phyloP scores from a whole-genome alignment of 306 rosid genomes.

The Dalbergia cultrata region DNA sequence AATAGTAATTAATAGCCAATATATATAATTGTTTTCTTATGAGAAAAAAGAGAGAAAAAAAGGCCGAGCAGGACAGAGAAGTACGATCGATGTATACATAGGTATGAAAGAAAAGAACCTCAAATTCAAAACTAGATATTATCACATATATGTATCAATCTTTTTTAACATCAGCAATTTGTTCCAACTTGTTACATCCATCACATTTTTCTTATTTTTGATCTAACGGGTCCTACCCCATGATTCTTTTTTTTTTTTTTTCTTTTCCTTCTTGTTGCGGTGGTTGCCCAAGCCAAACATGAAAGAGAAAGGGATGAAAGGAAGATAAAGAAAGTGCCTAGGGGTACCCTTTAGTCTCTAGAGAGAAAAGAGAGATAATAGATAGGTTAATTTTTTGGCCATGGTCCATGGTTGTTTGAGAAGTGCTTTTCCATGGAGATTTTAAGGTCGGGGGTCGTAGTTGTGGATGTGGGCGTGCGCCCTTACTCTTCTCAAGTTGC shows the following conservation, averaged over 20 bases:
- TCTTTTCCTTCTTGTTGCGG: slow-evolving; percentile 54
- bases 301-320: slow-evolving; percentile 55
- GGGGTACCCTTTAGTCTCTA: background rate
- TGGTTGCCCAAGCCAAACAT: slow-evolving; percentile 68
- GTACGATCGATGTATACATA: slow-evolving; percentile 18
- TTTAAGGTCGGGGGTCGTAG: slow-evolving; percentile 85
- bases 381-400: slow-evolving; percentile 42
- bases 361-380: background rate
- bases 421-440: slow-evolving; percentile 69
- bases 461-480: slow-evolving; percentile 77
- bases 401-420: slow-evolving; percentile 74
- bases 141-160: background rate
- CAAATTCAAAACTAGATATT: background rate
- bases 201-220: slow-evolving; percentile 57
- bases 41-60: background rate
- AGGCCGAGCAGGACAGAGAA: slow-evolving; percentile 5
- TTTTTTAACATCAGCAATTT: slow-evolving; percentile 23
- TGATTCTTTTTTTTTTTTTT: slow-evolving; percentile 30
- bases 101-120: background rate
- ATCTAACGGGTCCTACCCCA: slow-evolving; percentile 48
- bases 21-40: background rate
- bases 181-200: slow-evolving; percentile 45
- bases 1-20: background rate
- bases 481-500: slow-evolving; percentile 53
- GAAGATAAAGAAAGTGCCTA: slow-evolving; percentile 41